Percentiles rank a stretch among this genome's conserved stretches.
These are phyloP conservation scores for Ophiostoma ulmi DNA, from an alignment of 2,329 filamentous ascomycete species.

Conservation along the genomic window DNA sequence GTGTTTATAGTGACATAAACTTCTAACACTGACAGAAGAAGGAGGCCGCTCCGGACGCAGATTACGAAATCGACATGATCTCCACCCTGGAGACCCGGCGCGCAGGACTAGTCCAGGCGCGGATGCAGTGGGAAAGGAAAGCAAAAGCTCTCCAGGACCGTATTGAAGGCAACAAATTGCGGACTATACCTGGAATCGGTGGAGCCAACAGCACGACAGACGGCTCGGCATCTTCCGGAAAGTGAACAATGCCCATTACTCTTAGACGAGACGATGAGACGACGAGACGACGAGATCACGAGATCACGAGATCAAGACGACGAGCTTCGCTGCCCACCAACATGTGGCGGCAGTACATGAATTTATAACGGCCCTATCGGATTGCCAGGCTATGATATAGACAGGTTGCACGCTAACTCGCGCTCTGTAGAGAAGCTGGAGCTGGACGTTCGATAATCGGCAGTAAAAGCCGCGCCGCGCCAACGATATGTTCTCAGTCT, in stretches of 20 bases:
- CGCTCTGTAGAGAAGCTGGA: background rate
- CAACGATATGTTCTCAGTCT: background rate
- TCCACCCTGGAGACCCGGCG: slow-evolving; percentile 32
- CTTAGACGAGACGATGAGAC: background rate
- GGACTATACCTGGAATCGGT: slow-evolving; percentile 1
- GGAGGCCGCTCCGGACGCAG: slow-evolving; percentile 29
- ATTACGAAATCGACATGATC: slow-evolving; percentile 31
- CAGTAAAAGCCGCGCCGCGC: background rate
- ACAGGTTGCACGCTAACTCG: background rate
- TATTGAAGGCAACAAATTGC: slow-evolving; percentile 27
- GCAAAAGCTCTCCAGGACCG: slow-evolving; percentile 31
- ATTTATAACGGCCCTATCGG: background rate
- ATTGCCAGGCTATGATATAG: background rate
- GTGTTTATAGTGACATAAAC: background rate
- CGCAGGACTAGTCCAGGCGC: slow-evolving; percentile 29
- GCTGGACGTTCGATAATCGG: background rate
- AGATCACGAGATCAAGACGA: background rate
- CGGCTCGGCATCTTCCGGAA: slow-evolving; percentile 16
- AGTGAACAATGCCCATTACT: slow-evolving; percentile 16
- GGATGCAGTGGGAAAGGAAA: slow-evolving; percentile 33
- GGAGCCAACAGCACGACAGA: background rate
- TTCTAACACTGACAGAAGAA: slow-evolving; percentile 8
- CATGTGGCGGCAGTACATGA: background rate
- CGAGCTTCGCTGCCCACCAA: background rate
- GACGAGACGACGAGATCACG: background rate